Evolutionary conservation across 179 eudicot genomes (phyloP), one percentile per base, ranked within the genome.

Genomic region (Silene coronaria): DNA sequence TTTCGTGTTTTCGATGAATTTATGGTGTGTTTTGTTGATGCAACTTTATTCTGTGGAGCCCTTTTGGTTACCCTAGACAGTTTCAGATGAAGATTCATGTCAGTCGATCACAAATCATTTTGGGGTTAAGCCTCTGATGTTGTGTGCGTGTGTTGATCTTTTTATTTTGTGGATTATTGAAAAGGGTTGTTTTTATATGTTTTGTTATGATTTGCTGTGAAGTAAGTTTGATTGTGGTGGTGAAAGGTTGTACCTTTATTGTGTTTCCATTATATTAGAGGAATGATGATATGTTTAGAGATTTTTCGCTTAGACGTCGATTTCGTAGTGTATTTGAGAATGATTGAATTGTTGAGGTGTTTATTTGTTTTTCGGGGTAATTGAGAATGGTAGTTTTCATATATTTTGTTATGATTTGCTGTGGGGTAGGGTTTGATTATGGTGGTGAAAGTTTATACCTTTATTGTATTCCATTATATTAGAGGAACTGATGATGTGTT

Each of bases 31-130:
- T 23, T 16, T 45, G 11, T 1, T 32, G 4, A 6, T 3, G 19
- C n/a, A 62, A 62, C 72, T 70, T 48, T 53, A n/a, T 22, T 11
- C 62, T 70, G 28, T 27, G 74, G 63, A 34, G 38, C 38, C 38
- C 38, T 34, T 2, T 34, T 34, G 38, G 6, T 2, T 34, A 34
- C 38, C 38, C 38, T 34, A 28, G 32, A 28, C 32, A 3, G 32
- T 28, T 28, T 28, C 32, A 3, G 32, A 28, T 28, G 32, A 28
- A 1, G 32, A 28, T 28, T 28, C 32, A 3, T 28, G 32, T 28
- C 32, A 28, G 32, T 3, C 3, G 32, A 28, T 3, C 3, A 1
- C 32, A 28, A 28, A 28, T 28, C 32, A 28, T 28, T 28, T 28
- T 28, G 32, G 2, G 32, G 3, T 3, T 28, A 28, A 28, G 32